A percentile compares a stretch with the other conserved stretches of the same genome.
These are phyloP conservation scores for Cyclotella distinguenda DNA, from an alignment of 108 stramenopile species.

Conservation along the genomic window DNA sequence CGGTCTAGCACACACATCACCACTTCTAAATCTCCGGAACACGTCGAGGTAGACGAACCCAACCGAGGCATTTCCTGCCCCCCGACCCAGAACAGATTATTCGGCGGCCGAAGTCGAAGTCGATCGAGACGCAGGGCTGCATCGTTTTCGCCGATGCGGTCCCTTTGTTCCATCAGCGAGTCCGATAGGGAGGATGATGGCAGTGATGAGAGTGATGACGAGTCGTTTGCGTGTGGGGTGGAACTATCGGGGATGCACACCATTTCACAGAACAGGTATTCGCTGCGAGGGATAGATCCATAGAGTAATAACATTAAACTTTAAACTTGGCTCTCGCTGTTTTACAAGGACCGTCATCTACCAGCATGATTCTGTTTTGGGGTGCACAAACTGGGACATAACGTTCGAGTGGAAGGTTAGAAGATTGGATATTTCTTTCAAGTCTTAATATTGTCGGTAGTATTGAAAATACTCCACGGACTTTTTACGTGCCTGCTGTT, in stretches of 20 bases:
- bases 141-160: slow-evolving; percentile 39
- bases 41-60: slow-evolving; percentile 11
- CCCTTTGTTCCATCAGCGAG: slow-evolving; percentile 38
- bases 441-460: too few relatives aligned
- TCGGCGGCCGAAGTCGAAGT: slow-evolving; percentile 34
- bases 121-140: slow-evolving; percentile 35
- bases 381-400: too few relatives aligned
- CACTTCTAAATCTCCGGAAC: neutral
- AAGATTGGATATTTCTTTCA: too few relatives aligned
- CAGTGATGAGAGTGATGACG: slow-evolving; percentile 13
- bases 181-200: slow-evolving; percentile 36
- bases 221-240: neutral
- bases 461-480: too few relatives aligned
- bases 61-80: slow-evolving; percentile 20
- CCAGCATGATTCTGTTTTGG: too few relatives aligned
- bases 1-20: slow-evolving; percentile 4
- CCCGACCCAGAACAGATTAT: slow-evolving; percentile 27
- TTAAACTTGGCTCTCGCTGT: too few relatives aligned
- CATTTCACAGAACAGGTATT: neutral
- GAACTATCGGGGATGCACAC: neutral
- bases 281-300: slow-evolving; percentile 21
- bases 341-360: too few relatives aligned
- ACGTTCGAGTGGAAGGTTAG: too few relatives aligned
- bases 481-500: too few relatives aligned
- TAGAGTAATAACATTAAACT: neutral